A percentile compares a stretch with the other conserved stretches of the same genome.
phyloP scores from a whole-genome alignment of 2,329 filamentous ascomycete species.

The Alternaria panax region DNA sequence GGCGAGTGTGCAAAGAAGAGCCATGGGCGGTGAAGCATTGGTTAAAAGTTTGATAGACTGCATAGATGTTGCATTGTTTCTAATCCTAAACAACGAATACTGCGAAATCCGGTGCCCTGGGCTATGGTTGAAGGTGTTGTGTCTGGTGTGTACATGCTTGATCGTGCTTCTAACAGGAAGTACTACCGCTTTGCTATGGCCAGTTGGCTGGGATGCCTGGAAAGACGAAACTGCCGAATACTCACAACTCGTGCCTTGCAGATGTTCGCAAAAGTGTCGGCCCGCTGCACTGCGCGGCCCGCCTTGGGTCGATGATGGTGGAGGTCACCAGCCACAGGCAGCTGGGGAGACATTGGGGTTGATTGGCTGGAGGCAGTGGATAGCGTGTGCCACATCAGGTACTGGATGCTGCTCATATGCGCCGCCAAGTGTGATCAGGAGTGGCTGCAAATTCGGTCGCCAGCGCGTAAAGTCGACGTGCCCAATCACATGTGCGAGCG shows the following conservation, averaged over 20 bases:
- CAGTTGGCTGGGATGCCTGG: background rate
- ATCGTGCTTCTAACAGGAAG: background rate
- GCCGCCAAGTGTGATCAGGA: conserved; percentile 44
- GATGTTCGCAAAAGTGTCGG: conserved; percentile 9
- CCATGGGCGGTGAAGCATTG: background rate
- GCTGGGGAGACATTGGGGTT: background rate
- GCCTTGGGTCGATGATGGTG: conserved; percentile 5
- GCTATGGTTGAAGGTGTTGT: background rate
- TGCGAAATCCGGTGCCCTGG: background rate
- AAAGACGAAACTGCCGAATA: background rate
- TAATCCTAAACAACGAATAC: background rate
- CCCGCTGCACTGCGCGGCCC: conserved; percentile 17
- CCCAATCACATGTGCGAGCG: conserved; percentile 35
- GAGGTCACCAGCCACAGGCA: conserved; percentile 11
- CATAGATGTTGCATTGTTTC: conserved; percentile 3
- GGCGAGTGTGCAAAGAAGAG: background rate
- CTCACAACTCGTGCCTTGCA: background rate
- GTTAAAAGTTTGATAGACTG: conserved; percentile 16
- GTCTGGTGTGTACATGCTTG: background rate
- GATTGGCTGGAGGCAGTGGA: conserved; percentile 6
- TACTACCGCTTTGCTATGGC: too few relatives aligned
- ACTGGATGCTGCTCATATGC: conserved; percentile 31
- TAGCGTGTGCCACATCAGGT: conserved; percentile 25
- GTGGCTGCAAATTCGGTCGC: conserved; percentile 38
- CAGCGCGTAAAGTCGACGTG: conserved; percentile 36